Evolutionary conservation across 805 yeast species (phyloP), one percentile per base, ranked within the genome.

Genomic region (Henningerozyma blattae): DNA sequence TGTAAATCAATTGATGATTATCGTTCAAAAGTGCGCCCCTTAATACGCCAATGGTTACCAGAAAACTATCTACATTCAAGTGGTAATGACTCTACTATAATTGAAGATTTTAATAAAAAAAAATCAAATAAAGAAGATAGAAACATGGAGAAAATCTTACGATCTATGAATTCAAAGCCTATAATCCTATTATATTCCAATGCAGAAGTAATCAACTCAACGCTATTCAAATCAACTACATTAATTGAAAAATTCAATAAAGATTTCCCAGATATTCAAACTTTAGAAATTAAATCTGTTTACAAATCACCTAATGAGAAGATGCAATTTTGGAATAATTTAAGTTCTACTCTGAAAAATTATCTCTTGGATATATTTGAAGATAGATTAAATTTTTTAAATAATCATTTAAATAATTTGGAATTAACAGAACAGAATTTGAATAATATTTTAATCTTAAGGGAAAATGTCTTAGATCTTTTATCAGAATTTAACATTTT

Each of bases 11-110:
- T 79, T 15, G 97, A 89, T 13, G 72, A 72, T 1, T 89, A 89
- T 54, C 64, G 93, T 39, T 55, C 79, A 0, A 82, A 78, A 46
- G 85, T 81, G 1, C 68, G 98, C 27, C 94, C 94, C 1, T 61
- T 85, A 43, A 72, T 87, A 16, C 68, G 67, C 31, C 91, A 80
- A 43, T 91, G 98, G 97, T 61, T 82, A 13, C 54, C 61, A 6
- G 39, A 40, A 8, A 27, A 24, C n/a, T 8, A 24, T 8, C n/a
- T 15, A 12, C 24, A 12, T 13, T 10, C 28, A n/a, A n/a, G 28
- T 30, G 14, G 8, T 9, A 20, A 12, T 20, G 24, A 20, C 8
- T 20, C 24, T 9, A 30, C 30, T 16, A 16, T 15, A 15, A 32
- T 32, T 18, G 43, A 36, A 6, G 31, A 35, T 15, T 29, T 28